phyloP scores from a whole-genome alignment of 495 filamentous ascomycete species.

The Endocarpon pusillum region DNA sequence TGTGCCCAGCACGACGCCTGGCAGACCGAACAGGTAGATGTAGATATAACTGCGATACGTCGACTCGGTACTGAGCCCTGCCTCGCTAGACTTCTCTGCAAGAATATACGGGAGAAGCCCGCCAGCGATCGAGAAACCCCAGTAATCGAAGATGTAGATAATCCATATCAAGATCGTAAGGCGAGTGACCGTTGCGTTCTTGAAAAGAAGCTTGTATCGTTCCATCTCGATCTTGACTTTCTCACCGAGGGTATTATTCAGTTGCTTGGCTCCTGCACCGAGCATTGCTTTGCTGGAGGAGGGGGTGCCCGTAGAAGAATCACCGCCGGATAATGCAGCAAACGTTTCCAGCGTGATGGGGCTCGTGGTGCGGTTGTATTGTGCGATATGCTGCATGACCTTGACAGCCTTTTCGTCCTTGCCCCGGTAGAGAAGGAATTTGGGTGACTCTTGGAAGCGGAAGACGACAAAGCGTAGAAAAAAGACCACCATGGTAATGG shows the following conservation, averaged over 20 bases:
- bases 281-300: conserved; percentile 9
- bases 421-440: conserved; percentile 48
- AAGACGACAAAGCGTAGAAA: conserved; percentile 51
- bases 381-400: conserved; percentile 42
- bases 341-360: conserved; percentile 45
- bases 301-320: background rate
- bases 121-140: conserved; percentile 14
- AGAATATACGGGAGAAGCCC: conserved; percentile 24
- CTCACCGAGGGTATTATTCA: conserved; percentile 10
- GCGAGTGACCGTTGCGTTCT: conserved; percentile 16
- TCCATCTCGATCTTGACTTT: conserved; percentile 18
- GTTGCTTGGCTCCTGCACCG: conserved; percentile 12
- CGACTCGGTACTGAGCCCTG: conserved; percentile 9
- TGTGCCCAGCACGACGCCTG: conserved; percentile 19
- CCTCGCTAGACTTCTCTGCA: conserved; percentile 17
- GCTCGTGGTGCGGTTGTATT: conserved; percentile 43
- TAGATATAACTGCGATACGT: conserved; percentile 27
- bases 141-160: conserved; percentile 19
- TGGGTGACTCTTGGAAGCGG: conserved; percentile 52
- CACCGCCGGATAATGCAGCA: conserved; percentile 22
- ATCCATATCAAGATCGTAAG: conserved; percentile 26
- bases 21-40: conserved; percentile 27
- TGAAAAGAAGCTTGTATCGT: conserved; percentile 23
- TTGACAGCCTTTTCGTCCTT: conserved; percentile 43
- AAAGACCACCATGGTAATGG: conserved; percentile 48